Base-by-base conservation (phyloP, 805 yeast genomes). In the Wickerhamiella hasegawae region DNA sequence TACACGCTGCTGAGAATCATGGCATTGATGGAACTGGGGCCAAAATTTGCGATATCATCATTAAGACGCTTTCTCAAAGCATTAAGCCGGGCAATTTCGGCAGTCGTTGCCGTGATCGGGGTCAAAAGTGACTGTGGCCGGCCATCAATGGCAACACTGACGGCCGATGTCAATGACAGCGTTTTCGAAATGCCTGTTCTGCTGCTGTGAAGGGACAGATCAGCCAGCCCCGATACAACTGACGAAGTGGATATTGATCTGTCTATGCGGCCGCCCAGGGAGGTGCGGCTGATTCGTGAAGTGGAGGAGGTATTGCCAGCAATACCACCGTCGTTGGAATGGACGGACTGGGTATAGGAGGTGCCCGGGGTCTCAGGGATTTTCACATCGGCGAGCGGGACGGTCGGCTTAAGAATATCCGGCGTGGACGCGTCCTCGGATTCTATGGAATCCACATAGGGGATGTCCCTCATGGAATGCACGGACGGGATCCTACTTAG, bases 381-480 rank as follows among this genome's bases (percentile, higher is more conserved):
- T n/a, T n/a, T n/a, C n/a, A n/a, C n/a, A n/a, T n/a, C n/a, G n/a
- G n/a, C n/a, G n/a, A n/a, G n/a, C n/a, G n/a, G n/a, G n/a, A n/a
- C n/a, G n/a, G n/a, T n/a, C n/a, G n/a, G n/a, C n/a, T n/a, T n/a
- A n/a, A n/a, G n/a, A n/a, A n/a, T n/a, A n/a, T n/a, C n/a, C n/a
- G n/a, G n/a, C n/a, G n/a, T n/a, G n/a, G n/a, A n/a, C n/a, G n/a
- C n/a, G n/a, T n/a, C n/a, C n/a, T n/a, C n/a, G n/a, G n/a, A n/a
- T n/a, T n/a, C n/a, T n/a, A n/a, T n/a, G n/a, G n/a, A n/a, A 21
- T 11, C 24, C 20, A 47, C 50, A 10, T 38, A 37, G 3, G 52
- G 51, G 25, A 48, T 46, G 23, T 48, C 52, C 5, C 49, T 35
- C 31, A 46, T 34, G 10, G 46, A 41, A 16, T 38, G 41, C n/a